These are phyloP conservation scores for Scedosporium minutisporum DNA, from an alignment of 2,329 filamentous ascomycete genomes.

Conservation along the genomic window DNA sequence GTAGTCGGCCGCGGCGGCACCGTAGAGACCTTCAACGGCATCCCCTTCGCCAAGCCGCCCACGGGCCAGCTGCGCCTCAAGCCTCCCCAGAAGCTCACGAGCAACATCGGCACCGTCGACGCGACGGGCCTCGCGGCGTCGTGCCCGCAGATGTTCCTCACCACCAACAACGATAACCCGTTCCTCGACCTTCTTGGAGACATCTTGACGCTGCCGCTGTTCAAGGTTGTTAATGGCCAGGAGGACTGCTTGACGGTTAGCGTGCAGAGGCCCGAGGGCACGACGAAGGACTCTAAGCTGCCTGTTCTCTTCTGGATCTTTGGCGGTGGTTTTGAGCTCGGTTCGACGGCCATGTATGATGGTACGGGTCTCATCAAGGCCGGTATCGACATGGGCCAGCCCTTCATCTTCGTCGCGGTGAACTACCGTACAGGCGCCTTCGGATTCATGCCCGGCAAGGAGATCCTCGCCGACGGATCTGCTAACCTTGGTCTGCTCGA, in stretches of 20 bases:
- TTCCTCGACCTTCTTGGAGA: slow-evolving; percentile 26
- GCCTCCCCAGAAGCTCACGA: slow-evolving; percentile 42
- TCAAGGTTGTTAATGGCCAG: slow-evolving; percentile 30
- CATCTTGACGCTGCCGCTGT: slow-evolving; percentile 31
- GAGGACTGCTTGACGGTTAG: slow-evolving; percentile 44
- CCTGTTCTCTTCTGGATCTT: slow-evolving; percentile 51
- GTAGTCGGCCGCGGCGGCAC: slow-evolving; percentile 14
- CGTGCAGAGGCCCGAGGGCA: slow-evolving; percentile 35
- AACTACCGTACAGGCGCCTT: slow-evolving; percentile 58
- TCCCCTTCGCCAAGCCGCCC: slow-evolving; percentile 55
- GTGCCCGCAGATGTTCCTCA: slow-evolving; percentile 51
- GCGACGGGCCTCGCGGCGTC: slow-evolving; percentile 37
- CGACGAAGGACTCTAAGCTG: slow-evolving; percentile 30
- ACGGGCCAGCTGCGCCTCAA: slow-evolving; percentile 48
- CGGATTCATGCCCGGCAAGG: slow-evolving; percentile 49
- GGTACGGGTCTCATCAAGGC: slow-evolving; percentile 22
- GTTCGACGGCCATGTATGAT: slow-evolving; percentile 26
- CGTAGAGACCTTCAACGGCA: slow-evolving; percentile 52
- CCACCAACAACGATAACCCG: slow-evolving; percentile 23
- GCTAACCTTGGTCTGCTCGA: slow-evolving; percentile 52
- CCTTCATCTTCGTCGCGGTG: slow-evolving; percentile 53
- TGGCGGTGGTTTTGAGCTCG: slow-evolving; percentile 38
- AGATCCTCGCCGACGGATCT: slow-evolving; percentile 44
- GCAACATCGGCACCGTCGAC: slow-evolving; percentile 39
- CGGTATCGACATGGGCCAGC: slow-evolving; percentile 34